These are phyloP conservation scores for Auricularia cornea DNA, from an alignment of 768 basidiomycete genomes.

Conservation along the genomic window DNA sequence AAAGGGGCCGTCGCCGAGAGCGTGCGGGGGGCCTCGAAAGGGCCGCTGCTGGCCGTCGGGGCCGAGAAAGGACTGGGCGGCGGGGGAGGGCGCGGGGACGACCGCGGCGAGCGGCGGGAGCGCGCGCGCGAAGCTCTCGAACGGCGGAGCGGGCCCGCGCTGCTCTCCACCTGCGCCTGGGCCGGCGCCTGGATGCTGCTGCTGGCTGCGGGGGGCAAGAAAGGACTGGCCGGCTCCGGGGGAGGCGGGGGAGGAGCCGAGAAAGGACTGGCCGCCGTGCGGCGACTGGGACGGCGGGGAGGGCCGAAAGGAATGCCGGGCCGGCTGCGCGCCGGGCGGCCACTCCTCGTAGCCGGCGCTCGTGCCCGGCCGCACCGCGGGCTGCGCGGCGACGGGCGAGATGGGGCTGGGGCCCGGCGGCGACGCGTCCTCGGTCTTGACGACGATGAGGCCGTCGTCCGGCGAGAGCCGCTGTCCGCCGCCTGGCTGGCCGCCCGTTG, in stretches of 20 bases:
- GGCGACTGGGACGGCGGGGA: constrained; percentile 1
- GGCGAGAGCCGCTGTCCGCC: neutral
- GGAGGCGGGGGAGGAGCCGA: constrained; percentile 35
- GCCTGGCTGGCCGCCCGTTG: too few relatives aligned
- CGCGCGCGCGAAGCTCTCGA: neutral
- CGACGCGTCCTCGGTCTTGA: neutral
- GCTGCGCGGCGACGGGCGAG: constrained; percentile 13
- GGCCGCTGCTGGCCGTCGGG: neutral
- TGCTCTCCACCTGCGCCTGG: neutral
- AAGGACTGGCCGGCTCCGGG: constrained; percentile 49
- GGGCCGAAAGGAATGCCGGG: constrained; percentile 7
- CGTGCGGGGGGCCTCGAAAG: neutral
- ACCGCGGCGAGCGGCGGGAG: neutral
- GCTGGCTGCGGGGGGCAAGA: constrained; percentile 29
- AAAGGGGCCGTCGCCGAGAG: neutral
- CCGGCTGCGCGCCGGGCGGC: neutral
- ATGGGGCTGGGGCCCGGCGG: neutral
- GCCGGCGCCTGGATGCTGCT: neutral
- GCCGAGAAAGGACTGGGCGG: neutral
- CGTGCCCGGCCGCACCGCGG: constrained; percentile 49
- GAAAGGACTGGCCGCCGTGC: constrained; percentile 66
- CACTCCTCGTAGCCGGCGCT: constrained; percentile 61
- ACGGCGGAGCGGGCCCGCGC: neutral
- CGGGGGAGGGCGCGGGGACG: neutral
- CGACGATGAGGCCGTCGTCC: neutral